These are phyloP conservation scores for Daedaleopsis nitida DNA, from an alignment of 768 basidiomycete genomes.

Conservation along the genomic window DNA sequence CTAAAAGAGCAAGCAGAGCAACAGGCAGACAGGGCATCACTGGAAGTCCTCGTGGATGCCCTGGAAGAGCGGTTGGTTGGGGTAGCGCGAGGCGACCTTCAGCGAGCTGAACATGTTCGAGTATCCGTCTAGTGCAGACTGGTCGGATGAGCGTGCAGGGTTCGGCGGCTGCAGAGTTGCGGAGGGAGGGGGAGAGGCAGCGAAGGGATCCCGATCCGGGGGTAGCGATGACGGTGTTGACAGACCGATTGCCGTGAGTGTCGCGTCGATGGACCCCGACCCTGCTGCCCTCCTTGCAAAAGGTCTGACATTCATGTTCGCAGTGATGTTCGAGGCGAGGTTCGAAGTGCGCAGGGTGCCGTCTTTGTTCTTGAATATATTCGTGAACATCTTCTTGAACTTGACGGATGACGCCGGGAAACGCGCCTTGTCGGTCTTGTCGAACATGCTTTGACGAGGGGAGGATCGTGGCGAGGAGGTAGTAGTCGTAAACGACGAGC, in stretches of 20 bases:
- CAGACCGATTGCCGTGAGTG: slow-evolving; percentile 7
- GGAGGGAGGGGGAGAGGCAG: slow-evolving; percentile 10
- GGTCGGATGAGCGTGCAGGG: slow-evolving; percentile 2
- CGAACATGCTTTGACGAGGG: slow-evolving; percentile 6
- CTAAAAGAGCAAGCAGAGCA: background rate
- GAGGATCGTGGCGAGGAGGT: slow-evolving; percentile 15
- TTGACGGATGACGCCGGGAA: slow-evolving; percentile 16
- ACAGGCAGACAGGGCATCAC: background rate
- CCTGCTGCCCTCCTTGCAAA: slow-evolving; percentile 8
- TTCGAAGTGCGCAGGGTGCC: background rate
- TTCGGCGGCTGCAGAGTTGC: background rate
- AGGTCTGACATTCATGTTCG: background rate
- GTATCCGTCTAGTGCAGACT: slow-evolving; percentile 13
- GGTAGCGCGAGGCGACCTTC: slow-evolving; percentile 14
- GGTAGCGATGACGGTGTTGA: background rate
- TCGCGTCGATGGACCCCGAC: slow-evolving; percentile 16
- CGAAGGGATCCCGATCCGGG: slow-evolving; percentile 15
- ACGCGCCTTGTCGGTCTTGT: slow-evolving; percentile 10
- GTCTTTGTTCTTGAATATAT: slow-evolving; percentile 19
- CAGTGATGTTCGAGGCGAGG: too few relatives aligned
- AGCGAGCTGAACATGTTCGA: slow-evolving; percentile 17
- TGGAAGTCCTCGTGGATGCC: background rate
- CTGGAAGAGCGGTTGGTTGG: slow-evolving; percentile 16
- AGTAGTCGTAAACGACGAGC: slow-evolving; percentile 12
- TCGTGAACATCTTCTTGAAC: slow-evolving; percentile 21